A percentile compares a stretch with the other conserved stretches of the same genome.
phyloP scores from a whole-genome alignment of 1,284 basidiomycete species.

The Naganishia sp. region DNA sequence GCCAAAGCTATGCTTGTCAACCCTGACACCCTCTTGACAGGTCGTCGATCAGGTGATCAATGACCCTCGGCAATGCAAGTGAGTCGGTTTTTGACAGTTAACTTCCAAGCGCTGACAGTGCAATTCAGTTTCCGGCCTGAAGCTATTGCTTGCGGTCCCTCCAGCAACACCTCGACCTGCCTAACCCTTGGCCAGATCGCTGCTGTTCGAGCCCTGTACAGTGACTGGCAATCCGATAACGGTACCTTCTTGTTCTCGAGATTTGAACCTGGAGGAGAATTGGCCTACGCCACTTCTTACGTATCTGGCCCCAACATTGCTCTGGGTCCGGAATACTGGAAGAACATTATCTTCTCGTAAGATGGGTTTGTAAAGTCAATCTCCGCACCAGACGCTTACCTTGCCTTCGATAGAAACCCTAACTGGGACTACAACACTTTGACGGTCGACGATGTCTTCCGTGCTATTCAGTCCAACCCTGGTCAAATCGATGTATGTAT shows the following conservation, averaged over 20 bases:
- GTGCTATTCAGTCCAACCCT: constrained; percentile 6
- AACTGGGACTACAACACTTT: constrained; percentile 24
- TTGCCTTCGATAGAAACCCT: background rate
- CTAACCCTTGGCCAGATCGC: constrained; percentile 17
- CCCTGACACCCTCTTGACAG: constrained; percentile 42
- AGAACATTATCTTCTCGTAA: constrained; percentile 24
- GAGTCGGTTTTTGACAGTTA: background rate
- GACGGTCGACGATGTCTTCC: constrained; percentile 14
- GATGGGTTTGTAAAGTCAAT: background rate
- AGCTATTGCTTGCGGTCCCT: constrained; percentile 9
- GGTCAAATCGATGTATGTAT: constrained; percentile 14
- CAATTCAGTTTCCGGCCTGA: constrained; percentile 19
- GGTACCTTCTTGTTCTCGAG: constrained; percentile 12
- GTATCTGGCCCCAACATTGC: constrained; percentile 25
- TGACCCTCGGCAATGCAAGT: constrained; percentile 48
- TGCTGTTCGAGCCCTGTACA: constrained; percentile 7
- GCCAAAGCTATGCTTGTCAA: background rate
- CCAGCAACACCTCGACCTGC: constrained; percentile 6
- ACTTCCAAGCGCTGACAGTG: background rate
- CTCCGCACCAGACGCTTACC: background rate
- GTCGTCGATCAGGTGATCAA: constrained; percentile 50
- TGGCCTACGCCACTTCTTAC: constrained; percentile 19
- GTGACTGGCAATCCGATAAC: background rate
- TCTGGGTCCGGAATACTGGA: constrained; percentile 22
- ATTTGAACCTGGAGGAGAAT: constrained; percentile 18